Base-by-base conservation (phyloP, 164 flowering plant genomes). In the Vitis amurensis region DNA sequence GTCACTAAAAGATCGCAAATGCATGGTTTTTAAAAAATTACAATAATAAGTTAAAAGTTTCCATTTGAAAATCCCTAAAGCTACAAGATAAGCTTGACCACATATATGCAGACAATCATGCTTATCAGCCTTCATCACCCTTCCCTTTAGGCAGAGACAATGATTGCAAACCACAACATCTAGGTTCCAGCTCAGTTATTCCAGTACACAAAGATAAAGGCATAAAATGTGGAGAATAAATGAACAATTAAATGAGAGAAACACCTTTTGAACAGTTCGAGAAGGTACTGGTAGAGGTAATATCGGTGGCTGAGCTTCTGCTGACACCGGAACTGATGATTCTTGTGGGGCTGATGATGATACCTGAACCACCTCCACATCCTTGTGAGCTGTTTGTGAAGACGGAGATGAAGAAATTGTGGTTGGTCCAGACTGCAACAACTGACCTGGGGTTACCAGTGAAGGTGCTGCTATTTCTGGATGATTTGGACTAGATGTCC, bases 361-460 rank as follows among this genome's bases (percentile, higher is more conserved):
- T 19, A 81, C 83, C 68, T 82, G 87, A 73, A 88, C 91, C 67
- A 86, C 89, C 72, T 88, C 91, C 53, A 87, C 89, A 81, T 92
- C 97, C 70, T 86, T 89, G 61, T 83, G 90, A 47, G 62, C 73
- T 56, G 78, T 72, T 68, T 76, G 82, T 44, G 81, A 68, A 68
- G 84, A 30, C 64, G 80, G 89, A 55, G 85, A 68, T 37, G 87
- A 64, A 66, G 89, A 55, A 11, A 75, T 57, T 44, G 77, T 59
- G 11, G 84, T 59, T 3, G 86, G 69, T 60, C 75, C 88, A 64
- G 89, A 82, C 73, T 85, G 93, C 78, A 86, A 77, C 12, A 91
- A 80, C 72, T 88, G 91, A 48, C 91, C 92, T 2, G 91, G 93
- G 29, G 92, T 89, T 62, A 91, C 73, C 72, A 91, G 76, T 52